These are phyloP conservation scores for Mitosporidium daphniae DNA, from an alignment of 371 early-diverging fungal genomes.

Conservation along the genomic window DNA sequence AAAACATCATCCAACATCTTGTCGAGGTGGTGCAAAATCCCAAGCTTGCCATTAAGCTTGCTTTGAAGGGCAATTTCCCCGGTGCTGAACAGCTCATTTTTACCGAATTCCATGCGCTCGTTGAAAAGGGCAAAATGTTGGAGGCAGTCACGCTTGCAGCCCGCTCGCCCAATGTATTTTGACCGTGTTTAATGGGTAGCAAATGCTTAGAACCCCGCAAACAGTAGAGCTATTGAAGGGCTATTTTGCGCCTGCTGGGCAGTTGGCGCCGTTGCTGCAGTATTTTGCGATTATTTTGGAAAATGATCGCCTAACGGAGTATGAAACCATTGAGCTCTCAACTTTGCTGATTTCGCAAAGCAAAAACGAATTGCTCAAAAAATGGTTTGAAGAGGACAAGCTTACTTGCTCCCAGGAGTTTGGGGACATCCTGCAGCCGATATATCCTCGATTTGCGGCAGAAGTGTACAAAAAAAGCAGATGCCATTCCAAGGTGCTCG, in stretches of 20 bases:
- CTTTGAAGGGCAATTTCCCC: slow-evolving; percentile 48
- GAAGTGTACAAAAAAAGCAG: too few relatives aligned
- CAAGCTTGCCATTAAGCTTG: slow-evolving; percentile 50
- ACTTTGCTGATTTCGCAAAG: slow-evolving; percentile 55
- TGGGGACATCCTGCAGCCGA: slow-evolving; percentile 70
- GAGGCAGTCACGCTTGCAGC: slow-evolving; percentile 86
- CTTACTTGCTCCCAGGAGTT: slow-evolving; percentile 78
- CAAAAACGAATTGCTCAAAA: slow-evolving; percentile 60
- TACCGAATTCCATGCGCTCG: slow-evolving; percentile 40
- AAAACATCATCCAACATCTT: slow-evolving; percentile 48
- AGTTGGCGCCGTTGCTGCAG: slow-evolving; percentile 59
- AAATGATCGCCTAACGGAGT: slow-evolving; percentile 55
- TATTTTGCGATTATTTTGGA: slow-evolving; percentile 84
- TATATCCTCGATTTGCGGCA: too few relatives aligned
- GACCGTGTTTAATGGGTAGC: background rate
- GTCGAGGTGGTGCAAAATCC: slow-evolving; percentile 33
- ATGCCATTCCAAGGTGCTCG: too few relatives aligned
- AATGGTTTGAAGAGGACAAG: slow-evolving; percentile 90
- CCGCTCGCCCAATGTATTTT: slow-evolving; percentile 37
- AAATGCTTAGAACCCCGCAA: slow-evolving; percentile 50
- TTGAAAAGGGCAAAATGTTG: slow-evolving; percentile 26
- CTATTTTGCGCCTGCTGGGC: slow-evolving; percentile 28
- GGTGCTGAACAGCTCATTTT: slow-evolving; percentile 68
- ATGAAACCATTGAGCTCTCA: slow-evolving; percentile 66
- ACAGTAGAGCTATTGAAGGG: slow-evolving; percentile 72